Conservation (phyloP, 768 basidiomycete genomes). For the Boletus eberwhitei region DNA sequence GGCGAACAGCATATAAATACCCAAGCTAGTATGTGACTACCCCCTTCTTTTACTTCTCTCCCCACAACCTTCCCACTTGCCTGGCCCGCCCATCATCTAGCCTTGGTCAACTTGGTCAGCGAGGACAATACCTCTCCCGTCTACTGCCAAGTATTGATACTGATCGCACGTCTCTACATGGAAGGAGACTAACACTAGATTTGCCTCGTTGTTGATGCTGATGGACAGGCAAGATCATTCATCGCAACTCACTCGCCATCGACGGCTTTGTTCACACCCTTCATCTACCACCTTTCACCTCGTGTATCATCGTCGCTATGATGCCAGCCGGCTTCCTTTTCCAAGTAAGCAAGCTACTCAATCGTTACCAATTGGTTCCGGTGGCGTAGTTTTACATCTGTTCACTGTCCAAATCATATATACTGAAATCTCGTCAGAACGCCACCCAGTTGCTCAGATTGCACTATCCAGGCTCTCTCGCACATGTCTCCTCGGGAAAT, state of each 20-base stretch:
- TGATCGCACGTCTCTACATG: slow-evolving; percentile 2
- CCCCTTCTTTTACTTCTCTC: background rate
- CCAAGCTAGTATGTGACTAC: background rate
- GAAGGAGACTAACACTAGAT: background rate
- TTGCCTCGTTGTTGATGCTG: slow-evolving; percentile 1
- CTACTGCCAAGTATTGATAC: background rate
- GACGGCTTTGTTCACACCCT: background rate
- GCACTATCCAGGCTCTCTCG: too few species aligned
- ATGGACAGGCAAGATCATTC: slow-evolving; percentile 9
- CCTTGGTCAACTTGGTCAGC: background rate
- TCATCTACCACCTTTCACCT: slow-evolving; percentile 2
- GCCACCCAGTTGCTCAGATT: slow-evolving; percentile 11
- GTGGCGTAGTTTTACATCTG: slow-evolving; percentile 14
- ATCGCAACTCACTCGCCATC: slow-evolving; percentile 8
- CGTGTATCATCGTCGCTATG: background rate
- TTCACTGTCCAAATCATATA: background rate
- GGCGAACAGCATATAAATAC: background rate
- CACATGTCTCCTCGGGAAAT: slow-evolving; percentile 20
- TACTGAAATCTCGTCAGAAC: slow-evolving; percentile 8
- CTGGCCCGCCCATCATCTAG: background rate
- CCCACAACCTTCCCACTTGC: background rate
- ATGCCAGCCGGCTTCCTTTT: slow-evolving; percentile 6
- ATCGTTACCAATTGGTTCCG: slow-evolving; percentile 8
- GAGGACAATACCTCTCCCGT: background rate
- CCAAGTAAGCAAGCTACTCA: background rate